phyloP scores from a whole-genome alignment of 2,329 filamentous ascomycete species.

The Xylariales sp. region DNA sequence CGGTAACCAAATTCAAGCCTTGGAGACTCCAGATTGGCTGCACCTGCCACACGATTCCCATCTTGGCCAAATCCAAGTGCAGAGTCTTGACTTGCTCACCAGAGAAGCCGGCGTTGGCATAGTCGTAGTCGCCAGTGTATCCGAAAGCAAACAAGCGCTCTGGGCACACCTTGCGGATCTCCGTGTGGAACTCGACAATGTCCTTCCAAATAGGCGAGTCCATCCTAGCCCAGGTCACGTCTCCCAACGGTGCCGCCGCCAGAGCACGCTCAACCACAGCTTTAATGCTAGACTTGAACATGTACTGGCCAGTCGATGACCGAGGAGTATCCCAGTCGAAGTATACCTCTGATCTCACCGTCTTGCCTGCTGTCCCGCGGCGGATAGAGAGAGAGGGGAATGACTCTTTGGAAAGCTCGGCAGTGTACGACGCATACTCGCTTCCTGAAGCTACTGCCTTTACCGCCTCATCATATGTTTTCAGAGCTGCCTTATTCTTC shows the following conservation, averaged over 20 bases:
- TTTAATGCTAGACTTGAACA: constrained; percentile 27
- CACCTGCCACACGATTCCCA: constrained; percentile 35
- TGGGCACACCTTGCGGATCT: constrained; percentile 29
- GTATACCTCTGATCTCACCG: constrained; percentile 19
- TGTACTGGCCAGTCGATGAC: constrained; percentile 29
- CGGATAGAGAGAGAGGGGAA: constrained; percentile 2
- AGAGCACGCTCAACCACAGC: constrained; percentile 28
- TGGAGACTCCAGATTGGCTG: constrained; percentile 34
- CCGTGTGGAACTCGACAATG: constrained; percentile 31
- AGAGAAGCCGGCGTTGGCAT: constrained; percentile 28
- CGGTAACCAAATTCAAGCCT: constrained; percentile 29
- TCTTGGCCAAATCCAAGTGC: constrained; percentile 28
- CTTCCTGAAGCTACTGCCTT: constrained; percentile 19
- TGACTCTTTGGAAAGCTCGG: constrained; percentile 5
- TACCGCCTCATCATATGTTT: constrained; percentile 31
- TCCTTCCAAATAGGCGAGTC: constrained; percentile 30
- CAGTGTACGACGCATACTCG: constrained; percentile 23
- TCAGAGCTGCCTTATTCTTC: constrained; percentile 25
- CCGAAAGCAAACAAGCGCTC: constrained; percentile 34
- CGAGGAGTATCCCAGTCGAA: constrained; percentile 33
- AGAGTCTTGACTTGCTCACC: constrained; percentile 26
- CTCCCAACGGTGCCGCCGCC: constrained; percentile 30
- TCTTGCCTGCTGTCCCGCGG: constrained; percentile 17
- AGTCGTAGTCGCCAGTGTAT: constrained; percentile 33
- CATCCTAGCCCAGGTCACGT: constrained; percentile 33